phyloP scores from a whole-genome alignment of 2,329 filamentous ascomycete species.

The Sclerotinia subarctica region DNA sequence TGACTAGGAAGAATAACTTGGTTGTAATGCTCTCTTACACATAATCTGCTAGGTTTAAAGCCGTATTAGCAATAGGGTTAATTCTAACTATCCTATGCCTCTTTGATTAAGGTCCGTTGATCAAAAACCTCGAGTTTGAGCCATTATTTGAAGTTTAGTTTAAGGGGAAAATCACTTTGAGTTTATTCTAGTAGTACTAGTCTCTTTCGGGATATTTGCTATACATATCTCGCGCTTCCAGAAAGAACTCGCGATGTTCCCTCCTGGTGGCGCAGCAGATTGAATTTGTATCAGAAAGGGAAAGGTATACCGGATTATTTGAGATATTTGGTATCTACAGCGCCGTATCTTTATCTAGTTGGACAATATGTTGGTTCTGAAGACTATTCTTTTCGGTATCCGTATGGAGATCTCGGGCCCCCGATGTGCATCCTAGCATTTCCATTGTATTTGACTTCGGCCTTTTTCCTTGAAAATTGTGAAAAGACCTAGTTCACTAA shows the following conservation, averaged over 20 bases:
- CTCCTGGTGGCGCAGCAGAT: neutral
- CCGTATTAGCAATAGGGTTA: neutral
- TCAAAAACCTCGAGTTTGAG: neutral
- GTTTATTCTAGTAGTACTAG: too few species aligned
- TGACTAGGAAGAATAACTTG: neutral
- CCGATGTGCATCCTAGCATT: neutral
- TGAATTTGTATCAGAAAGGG: neutral
- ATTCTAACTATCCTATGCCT: neutral
- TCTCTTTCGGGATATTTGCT: too few species aligned
- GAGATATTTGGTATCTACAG: neutral
- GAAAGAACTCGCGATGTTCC: neutral
- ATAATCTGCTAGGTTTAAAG: neutral
- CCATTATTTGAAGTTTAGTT: neutral
- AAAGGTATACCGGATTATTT: neutral
- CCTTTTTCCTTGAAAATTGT: neutral
- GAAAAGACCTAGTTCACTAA: neutral
- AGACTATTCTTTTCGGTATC: neutral
- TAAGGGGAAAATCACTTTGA: neutral
- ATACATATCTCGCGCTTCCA: neutral
- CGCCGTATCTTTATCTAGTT: neutral
- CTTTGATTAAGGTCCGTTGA: neutral
- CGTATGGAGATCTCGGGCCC: neutral
- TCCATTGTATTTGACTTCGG: neutral
- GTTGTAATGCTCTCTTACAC: neutral
- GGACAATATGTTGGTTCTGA: neutral